Base-by-base conservation (phyloP, 352 stramenopile species). In the Globisporangium nunn region DNA sequence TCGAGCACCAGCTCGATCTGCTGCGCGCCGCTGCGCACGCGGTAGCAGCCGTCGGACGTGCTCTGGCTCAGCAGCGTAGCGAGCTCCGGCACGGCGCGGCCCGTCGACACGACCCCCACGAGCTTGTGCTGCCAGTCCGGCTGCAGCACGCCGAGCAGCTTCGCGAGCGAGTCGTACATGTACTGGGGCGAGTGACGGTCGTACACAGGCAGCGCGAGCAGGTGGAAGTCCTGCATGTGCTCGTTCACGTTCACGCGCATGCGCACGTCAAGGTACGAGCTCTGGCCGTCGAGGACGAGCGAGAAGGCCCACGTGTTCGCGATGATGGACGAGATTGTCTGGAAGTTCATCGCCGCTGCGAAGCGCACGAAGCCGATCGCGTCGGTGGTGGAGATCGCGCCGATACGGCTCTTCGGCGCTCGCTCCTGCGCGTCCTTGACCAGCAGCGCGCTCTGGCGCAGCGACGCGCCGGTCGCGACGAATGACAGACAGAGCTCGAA, bases 291-390 rank as follows among this genome's bases (percentile, higher is more conserved):
- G 6, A 64, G 45, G 8, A 56, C 35, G 52, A 64, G 41, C 29
- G 59, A 51, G 39, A 64, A 64, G 30, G 59, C 59, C 52, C 52
- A 64, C n/a, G 53, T 29, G 23, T 6, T 4, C 41, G 55, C 39
- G n/a, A 64, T 31, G 14, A 56, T 44, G 29, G 52, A 46, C n/a
- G 59, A 6, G 29, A 64, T 33, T 8, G 55, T 43, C 47, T 64
- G 59, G 41, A 64, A 56, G 47, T 59, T 60, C 52, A 60, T 64
- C 31, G 59, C 59, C 11, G 23, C 43, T 6, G 53, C 59, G 28
- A 56, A 48, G 14, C 59, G 59, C 31, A 40, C 33, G 41, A 60
- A 64, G n/a, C 53, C 18, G 23, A 60, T 18, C 17, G 49, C 59
- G 3, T 35, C 54, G 4, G 41, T 45, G 7, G 35, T 43, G 29